Evolutionary conservation across 495 filamentous ascomycete species (phyloP).

Genomic region (Thermothielavioides terrestris): DNA sequence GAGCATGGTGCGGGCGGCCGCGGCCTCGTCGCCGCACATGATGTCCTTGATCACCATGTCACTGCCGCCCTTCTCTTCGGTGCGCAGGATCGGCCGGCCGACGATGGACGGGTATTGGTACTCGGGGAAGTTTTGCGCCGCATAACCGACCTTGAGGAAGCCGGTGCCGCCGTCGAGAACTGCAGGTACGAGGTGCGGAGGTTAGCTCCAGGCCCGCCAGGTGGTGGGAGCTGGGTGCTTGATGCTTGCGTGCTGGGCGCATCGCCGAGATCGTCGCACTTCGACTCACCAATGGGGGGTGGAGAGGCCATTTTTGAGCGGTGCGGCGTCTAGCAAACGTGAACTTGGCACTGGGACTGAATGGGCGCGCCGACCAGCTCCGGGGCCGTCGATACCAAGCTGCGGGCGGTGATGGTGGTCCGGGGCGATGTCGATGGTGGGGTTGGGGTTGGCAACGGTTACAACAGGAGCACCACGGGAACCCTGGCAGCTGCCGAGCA

Average conservation of each 20-base stretch:
- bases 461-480: no score
- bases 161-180: conserved; percentile 99
- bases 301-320: conserved; percentile 17
- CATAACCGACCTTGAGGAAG: conserved; percentile 99
- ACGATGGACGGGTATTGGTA: conserved; percentile 98
- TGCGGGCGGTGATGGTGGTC: conserved; percentile 9
- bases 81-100: conserved; percentile 92
- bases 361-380: background rate
- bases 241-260: background rate
- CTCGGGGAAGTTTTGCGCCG: conserved; percentile 97
- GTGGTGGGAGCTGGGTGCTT: background rate
- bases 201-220: conserved; percentile 11
- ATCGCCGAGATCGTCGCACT: background rate
- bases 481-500: background rate
- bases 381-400: background rate
- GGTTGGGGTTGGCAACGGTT: conserved; percentile 14
- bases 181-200: conserved; percentile 29
- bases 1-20: conserved; percentile 88
- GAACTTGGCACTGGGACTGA: background rate
- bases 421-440: conserved; percentile 18
- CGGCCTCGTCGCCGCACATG: conserved; percentile 98
- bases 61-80: conserved; percentile 65
- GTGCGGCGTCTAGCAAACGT: background rate
- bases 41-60: conserved; percentile 85
- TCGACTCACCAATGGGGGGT: conserved; percentile 22